phyloP scores from a whole-genome alignment of 495 filamentous ascomycete genomes.

The Aspergillus incahuasiensis region DNA sequence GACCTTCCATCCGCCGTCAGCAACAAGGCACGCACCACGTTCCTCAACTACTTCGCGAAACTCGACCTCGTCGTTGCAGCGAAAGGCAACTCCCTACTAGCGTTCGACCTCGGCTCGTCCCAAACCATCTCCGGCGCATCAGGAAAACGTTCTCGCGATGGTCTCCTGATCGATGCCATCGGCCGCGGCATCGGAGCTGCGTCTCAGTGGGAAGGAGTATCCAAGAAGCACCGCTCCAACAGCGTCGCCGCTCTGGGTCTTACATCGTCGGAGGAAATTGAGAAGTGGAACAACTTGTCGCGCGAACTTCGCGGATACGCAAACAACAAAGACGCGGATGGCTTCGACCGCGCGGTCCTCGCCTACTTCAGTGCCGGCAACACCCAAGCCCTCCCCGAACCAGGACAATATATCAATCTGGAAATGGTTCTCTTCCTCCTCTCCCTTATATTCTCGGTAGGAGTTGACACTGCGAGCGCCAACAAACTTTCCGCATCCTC shows the following conservation, averaged over 20 bases:
- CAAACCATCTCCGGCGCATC: slow-evolving; percentile 38
- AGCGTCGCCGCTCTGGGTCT: slow-evolving; percentile 29
- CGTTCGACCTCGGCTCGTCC: slow-evolving; percentile 60
- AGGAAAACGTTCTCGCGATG: slow-evolving; percentile 58
- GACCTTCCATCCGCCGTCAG: slow-evolving; percentile 28
- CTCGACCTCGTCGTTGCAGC: slow-evolving; percentile 59
- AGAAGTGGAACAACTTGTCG: slow-evolving; percentile 34
- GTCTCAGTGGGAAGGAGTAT: slow-evolving; percentile 29
- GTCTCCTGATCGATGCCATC: slow-evolving; percentile 66
- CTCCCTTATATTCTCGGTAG: slow-evolving; percentile 48
- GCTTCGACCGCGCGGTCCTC: slow-evolving; percentile 40
- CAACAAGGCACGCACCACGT: slow-evolving; percentile 22
- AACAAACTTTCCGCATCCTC: slow-evolving; percentile 24
- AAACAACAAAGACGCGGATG: slow-evolving; percentile 21
- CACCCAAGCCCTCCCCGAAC: slow-evolving; percentile 18
- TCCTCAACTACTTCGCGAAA: slow-evolving; percentile 59
- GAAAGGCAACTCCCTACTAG: slow-evolving; percentile 51
- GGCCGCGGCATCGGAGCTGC: slow-evolving; percentile 48
- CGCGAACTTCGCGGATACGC: slow-evolving; percentile 25
- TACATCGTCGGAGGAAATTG: slow-evolving; percentile 29
- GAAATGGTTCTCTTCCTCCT: slow-evolving; percentile 49
- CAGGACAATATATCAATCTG: slow-evolving; percentile 31
- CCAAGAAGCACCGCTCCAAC: slow-evolving; percentile 35
- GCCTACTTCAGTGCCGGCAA: slow-evolving; percentile 29
- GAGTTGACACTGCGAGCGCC: slow-evolving; percentile 16